Conservation (phyloP, 2,329 filamentous ascomycete genomes). For the Fusarium oxysporum region DNA sequence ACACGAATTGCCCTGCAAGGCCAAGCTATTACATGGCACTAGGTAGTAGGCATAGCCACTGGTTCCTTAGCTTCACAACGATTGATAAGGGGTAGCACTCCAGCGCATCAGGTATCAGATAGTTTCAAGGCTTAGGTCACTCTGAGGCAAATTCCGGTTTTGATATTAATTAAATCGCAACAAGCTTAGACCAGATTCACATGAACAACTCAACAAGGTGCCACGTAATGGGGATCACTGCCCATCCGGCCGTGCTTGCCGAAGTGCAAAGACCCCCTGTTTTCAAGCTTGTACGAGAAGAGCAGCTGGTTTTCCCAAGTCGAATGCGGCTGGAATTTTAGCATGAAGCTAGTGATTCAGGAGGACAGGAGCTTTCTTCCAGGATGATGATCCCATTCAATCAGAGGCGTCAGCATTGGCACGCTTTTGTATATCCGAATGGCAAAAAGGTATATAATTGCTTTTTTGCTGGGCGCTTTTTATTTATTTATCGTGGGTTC, state of each 20-base stretch:
- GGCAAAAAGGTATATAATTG: background rate
- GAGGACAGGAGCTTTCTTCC: background rate
- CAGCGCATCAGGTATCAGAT: background rate
- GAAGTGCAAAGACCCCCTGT: background rate
- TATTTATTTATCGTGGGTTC: too few relatives aligned
- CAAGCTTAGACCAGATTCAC: background rate
- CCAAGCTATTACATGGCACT: background rate
- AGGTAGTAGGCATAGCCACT: background rate
- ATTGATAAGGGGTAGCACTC: background rate
- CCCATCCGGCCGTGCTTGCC: background rate
- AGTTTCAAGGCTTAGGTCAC: background rate
- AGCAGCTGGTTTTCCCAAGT: background rate
- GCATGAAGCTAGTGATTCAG: slow-evolving; percentile 1
- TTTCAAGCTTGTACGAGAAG: slow-evolving; percentile 10
- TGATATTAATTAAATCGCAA: background rate
- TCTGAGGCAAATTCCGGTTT: background rate
- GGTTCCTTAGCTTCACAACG: background rate
- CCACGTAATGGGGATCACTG: background rate
- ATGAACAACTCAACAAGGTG: background rate
- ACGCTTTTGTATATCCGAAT: background rate
- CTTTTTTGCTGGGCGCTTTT: background rate
- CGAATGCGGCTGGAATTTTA: background rate
- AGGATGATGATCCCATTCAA: background rate
- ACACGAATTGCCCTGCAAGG: background rate
- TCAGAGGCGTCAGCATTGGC: background rate